Evolutionary conservation across 192 early-diverging fungal species (phyloP).

Genomic region (Gigaspora rosea): DNA sequence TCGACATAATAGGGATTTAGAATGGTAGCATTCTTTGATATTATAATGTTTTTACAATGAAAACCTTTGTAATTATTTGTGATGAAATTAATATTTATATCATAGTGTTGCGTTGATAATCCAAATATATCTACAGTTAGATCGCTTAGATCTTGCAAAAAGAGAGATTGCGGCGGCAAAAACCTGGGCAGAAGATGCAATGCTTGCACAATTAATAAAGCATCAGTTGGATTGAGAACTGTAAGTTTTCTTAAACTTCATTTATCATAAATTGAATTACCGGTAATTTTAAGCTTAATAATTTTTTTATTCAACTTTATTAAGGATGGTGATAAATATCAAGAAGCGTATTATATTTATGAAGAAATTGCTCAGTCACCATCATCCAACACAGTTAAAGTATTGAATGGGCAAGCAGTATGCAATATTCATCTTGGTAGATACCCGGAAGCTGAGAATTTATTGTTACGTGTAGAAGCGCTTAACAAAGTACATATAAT

Average conservation of each 20-base stretch:
- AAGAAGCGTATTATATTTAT: slow-evolving; percentile 90
- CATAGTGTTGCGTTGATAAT: slow-evolving; percentile 73
- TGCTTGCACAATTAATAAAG: slow-evolving; percentile 92
- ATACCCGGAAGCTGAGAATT: slow-evolving; percentile 79
- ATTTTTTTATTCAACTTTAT: neutral
- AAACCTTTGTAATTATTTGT: slow-evolving; percentile 7
- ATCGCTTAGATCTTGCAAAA: slow-evolving; percentile 84
- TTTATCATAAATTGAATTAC: neutral
- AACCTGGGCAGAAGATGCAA: slow-evolving; percentile 93
- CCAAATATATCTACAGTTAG: slow-evolving; percentile 75
- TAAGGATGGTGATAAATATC: slow-evolving; percentile 76
- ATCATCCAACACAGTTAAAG: slow-evolving; percentile 67
- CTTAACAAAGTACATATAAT: slow-evolving; percentile 57
- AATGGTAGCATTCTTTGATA: slow-evolving; percentile 61
- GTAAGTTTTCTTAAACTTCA: slow-evolving; percentile 39
- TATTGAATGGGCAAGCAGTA: slow-evolving; percentile 81
- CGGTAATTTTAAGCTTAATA: neutral
- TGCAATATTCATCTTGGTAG: slow-evolving; percentile 76
- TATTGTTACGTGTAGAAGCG: slow-evolving; percentile 81
- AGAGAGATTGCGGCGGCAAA: slow-evolving; percentile 76
- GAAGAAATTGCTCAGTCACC: slow-evolving; percentile 89
- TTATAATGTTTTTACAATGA: neutral
- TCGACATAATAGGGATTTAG: slow-evolving; percentile 71
- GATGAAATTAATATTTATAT: neutral
- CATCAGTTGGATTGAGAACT: slow-evolving; percentile 75